Evolutionary conservation across 2,329 filamentous ascomycete species (phyloP).

Genomic region (Lanzia echinophila): DNA sequence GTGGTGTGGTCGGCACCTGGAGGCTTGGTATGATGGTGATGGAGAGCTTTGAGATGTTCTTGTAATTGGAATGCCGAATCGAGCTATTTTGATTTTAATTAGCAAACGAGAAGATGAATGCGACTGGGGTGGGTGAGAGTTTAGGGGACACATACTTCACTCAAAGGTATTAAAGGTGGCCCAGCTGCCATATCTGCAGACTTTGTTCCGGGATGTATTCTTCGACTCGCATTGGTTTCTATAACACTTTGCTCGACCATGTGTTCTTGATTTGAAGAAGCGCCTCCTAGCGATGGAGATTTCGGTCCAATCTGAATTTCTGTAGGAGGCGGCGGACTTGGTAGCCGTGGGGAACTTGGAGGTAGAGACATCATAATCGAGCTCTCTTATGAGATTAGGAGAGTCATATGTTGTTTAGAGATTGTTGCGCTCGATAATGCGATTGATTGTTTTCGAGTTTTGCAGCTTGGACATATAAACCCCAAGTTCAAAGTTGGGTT

Average conservation of each 20-base stretch:
- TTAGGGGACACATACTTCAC: slow-evolving; percentile 56
- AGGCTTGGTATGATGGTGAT: slow-evolving; percentile 71
- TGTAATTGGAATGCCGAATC: slow-evolving; percentile 96
- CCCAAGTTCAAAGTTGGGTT: neutral
- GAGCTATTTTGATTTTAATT: slow-evolving; percentile 51
- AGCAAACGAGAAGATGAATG: neutral
- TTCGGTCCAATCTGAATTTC: slow-evolving; percentile 85
- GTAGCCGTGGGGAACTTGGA: slow-evolving; percentile 83
- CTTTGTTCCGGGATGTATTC: slow-evolving; percentile 88
- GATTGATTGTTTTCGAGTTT: no score
- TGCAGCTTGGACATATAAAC: no score
- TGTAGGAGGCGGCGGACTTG: slow-evolving; percentile 87
- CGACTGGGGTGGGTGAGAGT: neutral
- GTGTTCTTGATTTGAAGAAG: slow-evolving; percentile 53
- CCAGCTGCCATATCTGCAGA: slow-evolving; percentile 90
- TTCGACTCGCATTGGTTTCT: slow-evolving; percentile 69
- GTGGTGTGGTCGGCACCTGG: slow-evolving; percentile 49
- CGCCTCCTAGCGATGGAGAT: slow-evolving; percentile 60
- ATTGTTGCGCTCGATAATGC: no score
- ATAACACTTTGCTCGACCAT: slow-evolving; percentile 52
- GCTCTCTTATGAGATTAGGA: slow-evolving; percentile 4
- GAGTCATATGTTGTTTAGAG: neutral
- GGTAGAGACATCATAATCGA: slow-evolving; percentile 43
- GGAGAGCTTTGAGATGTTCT: slow-evolving; percentile 89
- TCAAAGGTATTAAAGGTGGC: slow-evolving; percentile 77